Base-by-base conservation (phyloP, 805 yeast species). In the Peterozyma xylosa region DNA sequence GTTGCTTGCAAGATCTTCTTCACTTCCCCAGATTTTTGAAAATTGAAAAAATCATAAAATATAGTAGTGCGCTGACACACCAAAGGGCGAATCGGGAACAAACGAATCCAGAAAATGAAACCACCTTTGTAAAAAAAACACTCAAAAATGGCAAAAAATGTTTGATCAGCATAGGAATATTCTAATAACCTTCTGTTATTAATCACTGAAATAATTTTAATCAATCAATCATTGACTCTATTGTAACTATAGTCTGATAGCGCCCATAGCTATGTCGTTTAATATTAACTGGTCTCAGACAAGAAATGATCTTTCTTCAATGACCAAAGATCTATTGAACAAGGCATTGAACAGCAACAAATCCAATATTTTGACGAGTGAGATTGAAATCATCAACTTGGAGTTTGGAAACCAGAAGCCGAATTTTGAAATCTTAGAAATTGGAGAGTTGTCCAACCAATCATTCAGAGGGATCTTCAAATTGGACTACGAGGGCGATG, bases 391-490 rank as follows among this genome's bases (percentile, higher is more conserved):
- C 40, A 73, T 77, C 45, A 87, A 83, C 49, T 69, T 86, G 34
- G 73, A 80, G 53, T 81, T 86, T 64, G 95, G 95, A 9, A 71
- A 79, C 39, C 70, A 74, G 27, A 80, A 93, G 1, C 95, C 95
- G 1, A 67, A 71, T 44, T 77, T 86, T 48, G 95, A 86, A 60
- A 82, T 86, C 33, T 65, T 86, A 47, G 95, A 86, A 55, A 82
- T 86, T 50, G 95, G 95, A 5, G 95, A 86, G 57, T 62, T 86
- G 32, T 93, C 80, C 6, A 69, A 67, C 27, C 93, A 86, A 60
- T 64, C 86, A 48, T 86, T 86, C 55, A 68, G 93, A 46, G 95
- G 95, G 1, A 86, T 86, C 16, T 86, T 86, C 68, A 86, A 85
- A 53, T 73, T 86, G 48, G 78, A 76, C 52, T 86, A 86, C 57